phyloP scores from a whole-genome alignment of 2,329 filamentous ascomycete genomes.

The Colletotrichum agaves region DNA sequence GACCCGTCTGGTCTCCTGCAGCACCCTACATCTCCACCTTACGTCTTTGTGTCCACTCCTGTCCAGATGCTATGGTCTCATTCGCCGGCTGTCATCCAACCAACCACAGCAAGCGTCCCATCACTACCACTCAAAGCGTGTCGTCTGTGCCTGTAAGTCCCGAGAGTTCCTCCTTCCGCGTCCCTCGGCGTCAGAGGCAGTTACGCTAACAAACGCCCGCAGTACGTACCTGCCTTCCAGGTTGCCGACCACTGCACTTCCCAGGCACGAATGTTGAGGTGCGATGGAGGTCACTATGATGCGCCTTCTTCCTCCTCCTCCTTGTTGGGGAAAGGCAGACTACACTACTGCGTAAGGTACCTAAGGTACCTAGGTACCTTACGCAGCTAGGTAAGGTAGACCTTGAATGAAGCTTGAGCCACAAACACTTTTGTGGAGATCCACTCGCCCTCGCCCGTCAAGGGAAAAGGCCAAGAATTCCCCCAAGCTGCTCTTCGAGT shows the following conservation, averaged over 20 bases:
- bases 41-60: background rate
- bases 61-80: background rate
- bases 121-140: background rate
- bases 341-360: background rate
- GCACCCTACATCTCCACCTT: constrained; percentile 15
- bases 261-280: too few relatives aligned
- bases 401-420: constrained; percentile 32
- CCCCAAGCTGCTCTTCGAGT: constrained; percentile 20
- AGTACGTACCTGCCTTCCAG: background rate
- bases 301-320: too few relatives aligned
- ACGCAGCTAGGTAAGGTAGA: background rate
- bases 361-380: background rate
- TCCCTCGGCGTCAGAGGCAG: background rate
- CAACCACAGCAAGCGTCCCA: background rate
- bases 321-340: too few relatives aligned
- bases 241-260: background rate
- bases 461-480: constrained; percentile 25
- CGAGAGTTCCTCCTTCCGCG: too few relatives aligned
- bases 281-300: too few relatives aligned
- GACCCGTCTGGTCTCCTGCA: constrained; percentile 8
- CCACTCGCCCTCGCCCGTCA: constrained; percentile 23
- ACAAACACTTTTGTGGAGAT: constrained; percentile 19
- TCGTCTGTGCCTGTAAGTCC: constrained; percentile 1
- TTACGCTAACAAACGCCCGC: background rate
- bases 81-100: background rate